Evolutionary conservation across 306 rosid species (phyloP), one percentile per base, ranked within the genome.

Genomic region (Quercus alba): DNA sequence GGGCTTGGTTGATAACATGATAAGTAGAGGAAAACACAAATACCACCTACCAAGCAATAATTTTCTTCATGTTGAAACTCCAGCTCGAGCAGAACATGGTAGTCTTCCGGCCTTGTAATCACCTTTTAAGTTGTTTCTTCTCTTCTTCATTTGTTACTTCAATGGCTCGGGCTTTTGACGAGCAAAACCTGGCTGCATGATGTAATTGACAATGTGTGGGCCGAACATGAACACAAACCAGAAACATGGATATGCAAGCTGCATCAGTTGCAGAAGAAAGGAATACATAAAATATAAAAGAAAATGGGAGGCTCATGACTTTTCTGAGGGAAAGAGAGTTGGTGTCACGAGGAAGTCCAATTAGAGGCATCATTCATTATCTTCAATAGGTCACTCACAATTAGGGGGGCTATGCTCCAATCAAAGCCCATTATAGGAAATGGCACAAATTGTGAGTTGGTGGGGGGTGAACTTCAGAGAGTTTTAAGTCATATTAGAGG

Each of bases 171-270:
- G 85, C 79, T 90, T 87, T 81, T 89, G 95, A 75, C 99, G 91
- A 84, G 99, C 89, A 80, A 93, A 95, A 73, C 98, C 97, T 6
- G 98, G 99, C 99, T 95, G 97, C 63, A 82, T 30, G 57, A 73
- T 79, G 70, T 75, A 79, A 83, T 75, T n/a, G 76, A 84, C 26
- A 33, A 77, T 15, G 73, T 72, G 79, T 5, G 78, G 80, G 25
- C 78, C 72, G 58, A 72, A 44, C 68, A 79, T 73, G 54, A 80
- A 81, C 81, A 84, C 80, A 85, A 75, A 89, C 74, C 81, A 56
- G 78, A 90, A 80, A 80, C 83, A 84, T 56, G 76, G 69, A 83
- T 46, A 77, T 72, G 76, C 81, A 85, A 74, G 80, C 71, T 38
- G 85, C 58, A 77, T 82, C 72, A 83, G 81, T 88, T 84, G 35